Conservation (phyloP, 1,139 yeast species). For the Keqinozyma sinolaborantium region DNA sequence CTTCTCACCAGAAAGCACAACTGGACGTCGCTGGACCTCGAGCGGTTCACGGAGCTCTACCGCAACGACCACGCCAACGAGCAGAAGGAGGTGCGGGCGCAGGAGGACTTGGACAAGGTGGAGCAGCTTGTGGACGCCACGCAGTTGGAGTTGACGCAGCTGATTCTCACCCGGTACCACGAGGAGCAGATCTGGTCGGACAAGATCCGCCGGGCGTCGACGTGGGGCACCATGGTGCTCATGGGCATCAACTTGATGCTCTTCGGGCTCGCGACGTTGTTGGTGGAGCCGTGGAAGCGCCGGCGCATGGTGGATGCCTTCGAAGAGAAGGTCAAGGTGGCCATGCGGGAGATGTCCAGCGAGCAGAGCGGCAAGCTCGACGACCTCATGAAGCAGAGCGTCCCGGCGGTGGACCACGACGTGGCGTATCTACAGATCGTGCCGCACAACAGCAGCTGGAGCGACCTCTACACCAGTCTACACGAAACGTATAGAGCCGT, state of each 20-base stretch:
- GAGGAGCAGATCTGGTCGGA: conserved; percentile 99
- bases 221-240: conserved; percentile 93
- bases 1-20: conserved; percentile 77
- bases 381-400: conserved; percentile 7
- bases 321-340: conserved; percentile 69
- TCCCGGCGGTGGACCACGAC: not conserved
- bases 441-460: not conserved
- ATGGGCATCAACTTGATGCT: conserved; percentile 84
- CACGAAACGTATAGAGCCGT: not conserved
- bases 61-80: conserved; percentile 79
- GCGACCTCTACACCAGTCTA: not conserved
- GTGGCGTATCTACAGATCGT: not conserved
- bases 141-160: conserved; percentile 66
- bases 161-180: conserved; percentile 84
- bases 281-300: conserved; percentile 95
- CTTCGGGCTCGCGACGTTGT: conserved; percentile 76
- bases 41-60: conserved; percentile 77
- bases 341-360: conserved; percentile 34
- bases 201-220: conserved; percentile 86
- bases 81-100: conserved; percentile 53
- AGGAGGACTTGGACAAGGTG: conserved; percentile 45
- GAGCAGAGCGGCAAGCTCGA: conserved; percentile 14
- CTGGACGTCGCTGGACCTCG: conserved; percentile 79
- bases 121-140: conserved; percentile 70
- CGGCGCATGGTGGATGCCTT: conserved; percentile 74